These are phyloP conservation scores for Holtermannia corniformis DNA, from an alignment of 768 basidiomycete genomes.

Conservation along the genomic window DNA sequence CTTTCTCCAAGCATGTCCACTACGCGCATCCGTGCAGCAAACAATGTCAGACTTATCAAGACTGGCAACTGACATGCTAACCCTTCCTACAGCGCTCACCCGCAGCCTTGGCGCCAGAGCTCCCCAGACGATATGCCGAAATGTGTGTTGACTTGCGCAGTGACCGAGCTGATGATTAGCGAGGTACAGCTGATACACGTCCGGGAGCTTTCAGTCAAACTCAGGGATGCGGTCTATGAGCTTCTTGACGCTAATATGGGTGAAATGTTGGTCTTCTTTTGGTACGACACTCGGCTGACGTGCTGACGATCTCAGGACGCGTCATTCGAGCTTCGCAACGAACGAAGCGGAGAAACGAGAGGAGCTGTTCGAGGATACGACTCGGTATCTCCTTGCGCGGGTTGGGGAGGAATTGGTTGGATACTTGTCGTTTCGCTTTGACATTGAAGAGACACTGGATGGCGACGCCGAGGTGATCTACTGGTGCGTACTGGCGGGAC, in stretches of 20 bases:
- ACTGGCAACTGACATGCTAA: no score
- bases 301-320: constrained; percentile 2
- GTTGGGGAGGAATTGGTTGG: constrained; percentile 12
- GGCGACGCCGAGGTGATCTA: constrained; percentile 26
- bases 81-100: no score
- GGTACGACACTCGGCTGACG: background rate
- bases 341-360: constrained; percentile 14
- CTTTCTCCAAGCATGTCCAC: no score
- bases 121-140: no score
- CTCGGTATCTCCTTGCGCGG: constrained; percentile 18
- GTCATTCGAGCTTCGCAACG: constrained; percentile 11
- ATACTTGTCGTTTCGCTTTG: constrained; percentile 29
- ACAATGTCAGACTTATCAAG: no score
- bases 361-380: constrained; percentile 23
- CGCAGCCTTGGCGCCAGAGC: no score
- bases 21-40: no score
- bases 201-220: background rate
- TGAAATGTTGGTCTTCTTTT: constrained; percentile 6
- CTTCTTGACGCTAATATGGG: constrained; percentile 17
- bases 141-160: no score
- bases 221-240: constrained; percentile 7
- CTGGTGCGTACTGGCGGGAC: constrained; percentile 16
- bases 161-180: no score
- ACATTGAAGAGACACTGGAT: constrained; percentile 26
- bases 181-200: no score